A percentile compares a stretch with the other conserved stretches of the same genome.
Evolutionary conservation across 2,329 filamentous ascomycete genomes (phyloP).

Genomic region (Aspergillus aculeatinus): DNA sequence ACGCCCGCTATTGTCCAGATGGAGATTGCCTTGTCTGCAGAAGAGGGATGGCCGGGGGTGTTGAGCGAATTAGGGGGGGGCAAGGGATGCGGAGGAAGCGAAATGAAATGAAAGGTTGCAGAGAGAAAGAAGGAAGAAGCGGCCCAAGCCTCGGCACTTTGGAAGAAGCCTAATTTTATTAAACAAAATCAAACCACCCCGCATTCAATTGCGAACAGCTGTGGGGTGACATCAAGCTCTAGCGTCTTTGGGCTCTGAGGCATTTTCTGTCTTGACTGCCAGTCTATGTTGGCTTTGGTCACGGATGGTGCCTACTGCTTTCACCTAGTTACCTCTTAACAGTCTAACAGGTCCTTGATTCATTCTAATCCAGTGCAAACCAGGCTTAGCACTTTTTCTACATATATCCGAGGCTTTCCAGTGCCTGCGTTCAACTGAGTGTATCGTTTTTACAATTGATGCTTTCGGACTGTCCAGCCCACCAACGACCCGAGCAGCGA

Average conservation of each 20-base stretch:
- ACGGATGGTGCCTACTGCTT: no score
- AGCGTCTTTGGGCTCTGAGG: no score
- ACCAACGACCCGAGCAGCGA: slow-evolving; percentile 9
- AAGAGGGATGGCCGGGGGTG: background rate
- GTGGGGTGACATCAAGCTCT: no score
- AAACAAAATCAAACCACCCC: background rate
- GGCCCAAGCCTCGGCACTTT: background rate
- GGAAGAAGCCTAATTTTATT: background rate
- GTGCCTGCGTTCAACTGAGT: no score
- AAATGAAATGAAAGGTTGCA: background rate
- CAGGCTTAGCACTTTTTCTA: background rate
- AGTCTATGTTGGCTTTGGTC: no score
- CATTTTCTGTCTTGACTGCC: no score
- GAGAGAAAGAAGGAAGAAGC: background rate
- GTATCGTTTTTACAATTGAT: background rate
- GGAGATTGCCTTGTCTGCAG: background rate
- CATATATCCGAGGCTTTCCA: background rate
- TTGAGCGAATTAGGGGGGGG: background rate
- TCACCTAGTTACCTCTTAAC: no score
- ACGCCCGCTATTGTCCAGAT: background rate
- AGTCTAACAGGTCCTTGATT: no score
- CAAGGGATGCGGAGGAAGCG: no score
- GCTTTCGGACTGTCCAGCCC: slow-evolving; percentile 9
- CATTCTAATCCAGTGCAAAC: background rate
- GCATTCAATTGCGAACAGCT: no score